Evolutionary conservation across 2,329 filamentous ascomycete genomes (phyloP).

Genomic region (Ophiostoma ips): DNA sequence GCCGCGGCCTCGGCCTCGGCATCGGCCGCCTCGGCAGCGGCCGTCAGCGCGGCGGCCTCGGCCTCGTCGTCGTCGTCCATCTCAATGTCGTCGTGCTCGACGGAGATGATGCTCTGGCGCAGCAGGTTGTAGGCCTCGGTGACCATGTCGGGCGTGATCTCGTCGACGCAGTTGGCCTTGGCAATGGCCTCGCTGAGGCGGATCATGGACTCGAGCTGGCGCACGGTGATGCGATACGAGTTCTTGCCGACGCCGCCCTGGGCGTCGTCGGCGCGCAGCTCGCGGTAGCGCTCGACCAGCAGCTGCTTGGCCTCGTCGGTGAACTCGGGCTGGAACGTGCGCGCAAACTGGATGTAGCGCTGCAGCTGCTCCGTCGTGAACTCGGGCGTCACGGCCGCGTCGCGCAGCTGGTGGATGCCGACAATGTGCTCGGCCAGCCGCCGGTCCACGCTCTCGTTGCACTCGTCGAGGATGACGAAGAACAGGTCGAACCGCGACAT

Average conservation of each 20-base stretch:
- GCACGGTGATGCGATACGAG: constrained; percentile 92
- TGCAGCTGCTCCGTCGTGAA: constrained; percentile 95
- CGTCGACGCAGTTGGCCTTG: constrained; percentile 90
- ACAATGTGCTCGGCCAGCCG: constrained; percentile 93
- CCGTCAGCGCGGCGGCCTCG: constrained; percentile 3
- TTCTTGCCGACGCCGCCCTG: constrained; percentile 90
- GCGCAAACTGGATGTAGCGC: constrained; percentile 90
- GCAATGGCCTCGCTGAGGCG: constrained; percentile 94
- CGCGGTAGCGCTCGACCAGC: constrained; percentile 88
- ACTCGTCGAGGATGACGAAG: constrained; percentile 95
- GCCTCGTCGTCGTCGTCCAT: constrained; percentile 59
- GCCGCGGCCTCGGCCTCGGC: constrained; percentile 30
- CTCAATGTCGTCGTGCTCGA: constrained; percentile 95
- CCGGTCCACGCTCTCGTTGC: constrained; percentile 80
- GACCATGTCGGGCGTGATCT: constrained; percentile 74
- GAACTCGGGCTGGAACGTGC: constrained; percentile 88
- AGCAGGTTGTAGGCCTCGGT: constrained; percentile 84
- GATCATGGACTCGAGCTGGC: constrained; percentile 92
- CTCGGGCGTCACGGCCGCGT: constrained; percentile 81
- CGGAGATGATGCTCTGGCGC: constrained; percentile 88
- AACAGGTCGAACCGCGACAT: constrained; percentile 99
- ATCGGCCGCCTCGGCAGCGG: constrained; percentile 26
- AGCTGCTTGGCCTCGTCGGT: constrained; percentile 72
- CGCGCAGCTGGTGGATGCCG: constrained; percentile 78
- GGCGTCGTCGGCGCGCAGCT: constrained; percentile 81